These are phyloP conservation scores for Penicillium soppii DNA, from an alignment of 495 filamentous ascomycete species.

Conservation along the genomic window DNA sequence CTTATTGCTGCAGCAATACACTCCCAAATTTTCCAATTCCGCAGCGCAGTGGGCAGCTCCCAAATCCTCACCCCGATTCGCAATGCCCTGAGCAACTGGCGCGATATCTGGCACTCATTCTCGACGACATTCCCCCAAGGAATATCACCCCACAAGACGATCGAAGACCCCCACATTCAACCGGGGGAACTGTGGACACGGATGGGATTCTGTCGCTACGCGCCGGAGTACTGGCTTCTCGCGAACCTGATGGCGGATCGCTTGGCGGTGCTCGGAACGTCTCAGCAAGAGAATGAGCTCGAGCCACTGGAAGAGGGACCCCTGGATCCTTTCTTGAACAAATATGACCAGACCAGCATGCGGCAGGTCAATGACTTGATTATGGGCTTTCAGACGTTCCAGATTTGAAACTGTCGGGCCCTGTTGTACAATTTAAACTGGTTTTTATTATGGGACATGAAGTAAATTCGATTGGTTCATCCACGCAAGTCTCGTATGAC, in stretches of 20 bases:
- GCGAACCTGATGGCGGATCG: slow-evolving; percentile 21
- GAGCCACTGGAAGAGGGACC: slow-evolving; percentile 10
- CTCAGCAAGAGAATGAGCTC: slow-evolving; percentile 1
- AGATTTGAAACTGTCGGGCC: slow-evolving; percentile 1
- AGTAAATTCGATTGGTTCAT: not conserved
- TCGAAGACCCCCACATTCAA: slow-evolving; percentile 5
- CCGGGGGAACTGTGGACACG: slow-evolving; percentile 16
- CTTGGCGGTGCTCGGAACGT: slow-evolving; percentile 1
- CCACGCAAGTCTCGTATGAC: not conserved
- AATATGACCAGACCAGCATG: slow-evolving; percentile 29
- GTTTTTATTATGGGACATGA: not conserved
- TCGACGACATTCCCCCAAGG: not conserved
- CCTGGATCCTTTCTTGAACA: slow-evolving; percentile 21
- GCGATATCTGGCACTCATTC: slow-evolving; percentile 17
- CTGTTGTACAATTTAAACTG: not conserved
- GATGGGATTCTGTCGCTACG: slow-evolving; percentile 19
- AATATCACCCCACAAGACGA: slow-evolving; percentile 10
- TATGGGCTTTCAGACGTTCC: slow-evolving; percentile 17
- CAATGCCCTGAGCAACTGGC: slow-evolving; percentile 18
- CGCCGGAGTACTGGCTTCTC: slow-evolving; percentile 22
- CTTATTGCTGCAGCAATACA: slow-evolving; percentile 6
- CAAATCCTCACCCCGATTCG: slow-evolving; percentile 12
- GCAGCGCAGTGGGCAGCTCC: slow-evolving; percentile 14
- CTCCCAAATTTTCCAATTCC: slow-evolving; percentile 25
- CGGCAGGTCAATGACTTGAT: slow-evolving; percentile 25